phyloP scores from a whole-genome alignment of 2,329 filamentous ascomycete species.

The Claviceps paspali region DNA sequence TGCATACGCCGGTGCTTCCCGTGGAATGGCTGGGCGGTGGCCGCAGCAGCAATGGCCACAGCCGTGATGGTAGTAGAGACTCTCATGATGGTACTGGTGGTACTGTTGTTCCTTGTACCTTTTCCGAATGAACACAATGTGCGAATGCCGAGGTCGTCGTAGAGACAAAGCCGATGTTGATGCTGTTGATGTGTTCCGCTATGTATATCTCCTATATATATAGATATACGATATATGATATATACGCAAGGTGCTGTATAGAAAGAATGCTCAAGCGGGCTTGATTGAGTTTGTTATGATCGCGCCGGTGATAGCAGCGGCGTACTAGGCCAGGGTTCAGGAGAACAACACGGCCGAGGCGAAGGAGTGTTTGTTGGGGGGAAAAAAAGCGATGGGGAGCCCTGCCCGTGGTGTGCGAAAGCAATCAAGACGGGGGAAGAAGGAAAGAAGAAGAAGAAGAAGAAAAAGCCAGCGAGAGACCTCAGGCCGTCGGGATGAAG shows the following conservation, averaged over 20 bases:
- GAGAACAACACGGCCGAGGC: neutral
- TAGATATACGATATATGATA: too few relatives aligned
- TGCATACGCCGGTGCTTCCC: conserved; percentile 23
- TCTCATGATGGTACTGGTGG: conserved; percentile 32
- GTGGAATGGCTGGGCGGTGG: conserved; percentile 34
- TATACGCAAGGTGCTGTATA: too few relatives aligned
- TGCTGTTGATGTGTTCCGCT: too few relatives aligned
- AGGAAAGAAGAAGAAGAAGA: conserved; percentile 3
- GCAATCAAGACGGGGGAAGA: conserved; percentile 4
- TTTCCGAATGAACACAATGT: too few relatives aligned
- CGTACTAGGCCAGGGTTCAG: neutral
- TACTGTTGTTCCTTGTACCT: too few relatives aligned
- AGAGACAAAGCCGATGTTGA: neutral
- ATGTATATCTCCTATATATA: too few relatives aligned
- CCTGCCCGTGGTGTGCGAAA: conserved; percentile 6
- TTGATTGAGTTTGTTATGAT: neutral
- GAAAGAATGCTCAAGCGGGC: conserved; percentile 2
- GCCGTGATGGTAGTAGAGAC: conserved; percentile 16
- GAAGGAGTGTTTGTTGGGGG: conserved; percentile 7
- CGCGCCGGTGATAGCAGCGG: neutral
- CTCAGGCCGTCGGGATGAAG: too few relatives aligned
- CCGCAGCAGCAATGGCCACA: conserved; percentile 23
- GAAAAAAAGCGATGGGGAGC: conserved; percentile 1
- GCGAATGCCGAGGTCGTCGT: neutral
- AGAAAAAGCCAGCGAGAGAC: too few relatives aligned